phyloP scores from a whole-genome alignment of 169 alveolate genomes.

The Plasmodium gonderi region DNA sequence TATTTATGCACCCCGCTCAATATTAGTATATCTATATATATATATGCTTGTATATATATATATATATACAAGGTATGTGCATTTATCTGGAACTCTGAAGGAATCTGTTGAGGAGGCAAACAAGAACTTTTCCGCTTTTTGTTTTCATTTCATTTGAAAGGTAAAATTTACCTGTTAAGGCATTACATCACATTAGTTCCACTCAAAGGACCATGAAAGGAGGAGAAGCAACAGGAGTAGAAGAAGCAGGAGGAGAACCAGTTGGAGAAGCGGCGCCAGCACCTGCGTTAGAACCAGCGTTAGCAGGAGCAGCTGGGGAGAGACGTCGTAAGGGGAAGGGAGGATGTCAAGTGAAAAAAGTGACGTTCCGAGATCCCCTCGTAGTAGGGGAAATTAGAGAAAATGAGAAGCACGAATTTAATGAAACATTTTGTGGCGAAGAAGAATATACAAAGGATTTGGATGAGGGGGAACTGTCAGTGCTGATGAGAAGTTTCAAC shows the following conservation, averaged over 20 bases:
- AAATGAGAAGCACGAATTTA: constrained; percentile 50
- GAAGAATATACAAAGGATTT: neutral
- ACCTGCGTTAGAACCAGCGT: no score
- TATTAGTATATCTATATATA: no score
- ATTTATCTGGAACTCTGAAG: no score
- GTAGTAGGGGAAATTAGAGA: neutral
- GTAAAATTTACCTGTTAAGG: neutral
- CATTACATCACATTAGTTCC: neutral
- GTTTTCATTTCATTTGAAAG: neutral
- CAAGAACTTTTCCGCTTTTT: neutral
- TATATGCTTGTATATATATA: no score
- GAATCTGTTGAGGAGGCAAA: neutral
- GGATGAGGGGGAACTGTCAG: constrained; percentile 10
- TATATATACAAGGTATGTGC: no score
- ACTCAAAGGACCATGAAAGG: constrained; percentile 1
- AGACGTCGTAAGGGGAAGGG: neutral
- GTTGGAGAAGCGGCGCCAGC: neutral
- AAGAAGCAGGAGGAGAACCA: neutral
- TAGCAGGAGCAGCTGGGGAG: no score
- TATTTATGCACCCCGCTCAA: no score
- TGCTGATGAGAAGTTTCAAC: constrained; percentile 34
- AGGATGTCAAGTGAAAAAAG: constrained; percentile 13
- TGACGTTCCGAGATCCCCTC: constrained; percentile 24
- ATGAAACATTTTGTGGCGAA: neutral
- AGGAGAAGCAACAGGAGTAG: neutral